Evolutionary conservation across 768 basidiomycete species (phyloP), one percentile per base, ranked within the genome.

Genomic region (Termitomyces sp.): DNA sequence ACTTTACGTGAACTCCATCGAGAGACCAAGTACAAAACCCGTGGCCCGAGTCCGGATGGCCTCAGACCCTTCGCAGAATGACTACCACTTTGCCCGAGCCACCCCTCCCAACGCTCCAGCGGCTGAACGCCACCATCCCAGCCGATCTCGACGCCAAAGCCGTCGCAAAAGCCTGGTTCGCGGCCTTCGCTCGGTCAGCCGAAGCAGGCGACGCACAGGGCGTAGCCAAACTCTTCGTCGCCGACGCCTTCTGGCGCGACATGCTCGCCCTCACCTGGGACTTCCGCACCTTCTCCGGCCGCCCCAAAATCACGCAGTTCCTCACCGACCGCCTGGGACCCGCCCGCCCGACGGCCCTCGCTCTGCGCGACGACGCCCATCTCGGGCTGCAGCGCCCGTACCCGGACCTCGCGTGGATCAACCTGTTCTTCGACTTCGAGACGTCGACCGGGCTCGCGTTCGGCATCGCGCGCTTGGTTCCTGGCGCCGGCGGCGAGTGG

Each of bases 361-460:
- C 68, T 3, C 62, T 75, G 8, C 65, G 60, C 43, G 69, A 67
- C 30, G 68, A 68, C 8, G 70, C 66, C 44, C 69, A 65, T 26
- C 66, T 77, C 16, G 64, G 39, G 0, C 44, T 82, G n/a, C 66
- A 74, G 49, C 71, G 67, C 16, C 79, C 78, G 3, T 78, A 74
- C 55, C 76, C 82, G 0, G 85, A 82, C 61, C 57, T 89, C 5
- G 76, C 74, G 0, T 89, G 86, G 81, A 68, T 89, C 42, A 78
- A 80, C 27, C 69, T 78, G 33, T 68, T 81, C 55, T 86, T 90
- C 66, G 76, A 71, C 5, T 89, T 88, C 62, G 78, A 80, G 49
- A 82, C 80, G 6, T 74, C 67, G 1, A 68, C 78, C 1, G 87
- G 83, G 0, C 64, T 74, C 5, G 82, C 78, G 2, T 78, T 76